Percentiles rank a stretch among this genome's conserved stretches.
These are phyloP conservation scores for Phytophthora rubi DNA, from an alignment of 352 stramenopile genomes.

Conservation along the genomic window DNA sequence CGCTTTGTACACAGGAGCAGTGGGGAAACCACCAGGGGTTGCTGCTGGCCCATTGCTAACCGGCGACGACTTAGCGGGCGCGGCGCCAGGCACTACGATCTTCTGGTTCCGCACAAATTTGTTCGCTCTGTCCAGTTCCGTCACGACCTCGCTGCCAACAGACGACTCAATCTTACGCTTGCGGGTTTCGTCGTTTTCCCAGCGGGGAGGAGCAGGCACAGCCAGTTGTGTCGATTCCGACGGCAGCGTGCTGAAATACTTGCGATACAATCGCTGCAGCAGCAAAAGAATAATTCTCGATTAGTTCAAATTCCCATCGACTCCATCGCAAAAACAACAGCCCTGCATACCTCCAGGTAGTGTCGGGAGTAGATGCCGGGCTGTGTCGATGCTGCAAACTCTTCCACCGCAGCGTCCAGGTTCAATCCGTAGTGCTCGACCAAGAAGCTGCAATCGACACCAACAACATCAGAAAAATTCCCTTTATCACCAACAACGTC, in stretches of 20 bases:
- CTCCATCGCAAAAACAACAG: not conserved
- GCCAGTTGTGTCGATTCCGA: slow-evolving; percentile 54
- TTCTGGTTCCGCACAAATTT: slow-evolving; percentile 68
- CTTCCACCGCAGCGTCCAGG: slow-evolving; percentile 69
- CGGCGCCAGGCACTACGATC: slow-evolving; percentile 2
- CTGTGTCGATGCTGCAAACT: slow-evolving; percentile 58
- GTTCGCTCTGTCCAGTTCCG: slow-evolving; percentile 64
- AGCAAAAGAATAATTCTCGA: not conserved
- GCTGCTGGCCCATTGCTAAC: slow-evolving; percentile 33
- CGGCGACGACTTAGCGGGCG: slow-evolving; percentile 26
- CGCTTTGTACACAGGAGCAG: slow-evolving; percentile 68
- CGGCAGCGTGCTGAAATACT: slow-evolving; percentile 78
- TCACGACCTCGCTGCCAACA: slow-evolving; percentile 71
- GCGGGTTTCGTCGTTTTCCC: slow-evolving; percentile 54
- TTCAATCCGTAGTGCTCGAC: slow-evolving; percentile 70
- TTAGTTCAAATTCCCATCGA: slow-evolving; percentile 10
- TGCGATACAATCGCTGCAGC: slow-evolving; percentile 69
- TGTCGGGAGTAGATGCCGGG: slow-evolving; percentile 72
- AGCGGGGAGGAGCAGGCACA: slow-evolving; percentile 64
- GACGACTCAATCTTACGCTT: slow-evolving; percentile 45
- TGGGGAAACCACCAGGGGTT: slow-evolving; percentile 33
- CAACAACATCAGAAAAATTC: not conserved
- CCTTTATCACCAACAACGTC: not conserved
- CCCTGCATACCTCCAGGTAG: slow-evolving; percentile 65
- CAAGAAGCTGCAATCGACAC: slow-evolving; percentile 56